Base-by-base conservation (phyloP, 106 monocot species). In the Dendrobium officinale region DNA sequence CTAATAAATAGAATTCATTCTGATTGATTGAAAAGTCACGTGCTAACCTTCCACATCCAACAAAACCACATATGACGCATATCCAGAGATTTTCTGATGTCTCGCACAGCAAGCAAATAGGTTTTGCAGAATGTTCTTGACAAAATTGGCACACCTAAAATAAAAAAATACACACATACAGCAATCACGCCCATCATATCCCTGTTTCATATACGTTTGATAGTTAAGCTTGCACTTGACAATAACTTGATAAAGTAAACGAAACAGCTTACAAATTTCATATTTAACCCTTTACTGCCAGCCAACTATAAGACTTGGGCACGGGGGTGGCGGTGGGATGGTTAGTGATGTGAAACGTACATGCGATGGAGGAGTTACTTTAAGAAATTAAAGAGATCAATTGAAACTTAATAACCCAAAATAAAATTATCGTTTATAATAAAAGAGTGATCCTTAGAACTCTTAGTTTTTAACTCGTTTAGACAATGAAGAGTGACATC, bases 41-140 rank as follows among this genome's bases (percentile, higher is more conserved):
- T 76, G 47, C 13, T 54, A 87, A 98, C 97, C 98, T 92, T 86
- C 98, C 98, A 80, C 98, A 99, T 68, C 95, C 98, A 83, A 95
- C 89, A 86, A 95, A 99, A 78, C 98, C 91, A 87, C 98, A 99
- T 41, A 99, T 99, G 55, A 99, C 73, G 82, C 98, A 99, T 77
- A 91, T 95, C 98, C 98, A 99, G 29, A 95, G 89, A 82, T 93
- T 88, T 82, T 88, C 91, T 55, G 89, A 83, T 56, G 92, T 95
- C 22, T 79, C 85, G 72, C 98, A 99, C 64, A 90, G 64, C 67
- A 93, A 93, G 84, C 98, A 99, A 58, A 82, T 82, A 48, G 95
- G 89, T 59, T 95, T 93, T 44, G 85, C 82, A 70, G 88, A 88
- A 64, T 91, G 87, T 79, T 91, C 84, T 82, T 85, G 91, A 87